Conservation (phyloP, 768 basidiomycete genomes). For the Leccinum subtestaceum region DNA sequence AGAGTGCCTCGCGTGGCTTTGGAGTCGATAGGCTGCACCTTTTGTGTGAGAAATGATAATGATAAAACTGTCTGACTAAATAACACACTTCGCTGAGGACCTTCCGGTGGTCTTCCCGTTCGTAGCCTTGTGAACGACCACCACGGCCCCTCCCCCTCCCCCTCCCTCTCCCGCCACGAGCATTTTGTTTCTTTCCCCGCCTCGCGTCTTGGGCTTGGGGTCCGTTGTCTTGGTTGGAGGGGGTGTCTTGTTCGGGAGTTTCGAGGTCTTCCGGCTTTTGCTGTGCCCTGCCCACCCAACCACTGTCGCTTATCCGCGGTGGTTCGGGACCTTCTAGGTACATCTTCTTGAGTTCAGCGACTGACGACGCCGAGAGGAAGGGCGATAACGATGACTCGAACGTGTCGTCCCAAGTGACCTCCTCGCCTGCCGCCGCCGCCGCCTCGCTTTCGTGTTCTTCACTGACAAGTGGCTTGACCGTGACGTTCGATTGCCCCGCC, state of each 20-base stretch:
- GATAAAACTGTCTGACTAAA: constrained; percentile 12
- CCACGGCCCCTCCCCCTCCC: constrained; percentile 48
- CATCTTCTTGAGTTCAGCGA: constrained; percentile 66
- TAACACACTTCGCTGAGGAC: constrained; percentile 78
- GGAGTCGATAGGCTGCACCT: constrained; percentile 68
- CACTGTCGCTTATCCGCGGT: constrained; percentile 67
- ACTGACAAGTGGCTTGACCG: not conserved
- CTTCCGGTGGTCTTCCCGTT: constrained; percentile 63
- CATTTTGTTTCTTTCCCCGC: constrained; percentile 41
- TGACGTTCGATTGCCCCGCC: constrained; percentile 5
- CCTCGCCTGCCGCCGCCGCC: constrained; percentile 7
- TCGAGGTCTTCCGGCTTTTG: constrained; percentile 32
- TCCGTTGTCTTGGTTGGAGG: constrained; percentile 8
- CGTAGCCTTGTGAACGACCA: constrained; percentile 38
- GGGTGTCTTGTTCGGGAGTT: constrained; percentile 9
- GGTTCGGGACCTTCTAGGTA: constrained; percentile 80
- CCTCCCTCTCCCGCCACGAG: constrained; percentile 42
- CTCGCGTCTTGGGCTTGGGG: constrained; percentile 27
- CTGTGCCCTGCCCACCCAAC: constrained; percentile 60
- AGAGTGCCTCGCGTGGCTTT: constrained; percentile 80
- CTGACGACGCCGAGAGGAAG: constrained; percentile 60
- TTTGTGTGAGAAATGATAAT: constrained; percentile 15
- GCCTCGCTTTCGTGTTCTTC: not conserved
- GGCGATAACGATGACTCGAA: constrained; percentile 54
- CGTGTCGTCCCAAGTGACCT: constrained; percentile 64